Percentiles rank a stretch among this genome's conserved stretches.
These are phyloP conservation scores for Pythium rishiriense DNA, from an alignment of 352 stramenopile genomes.

Conservation along the genomic window DNA sequence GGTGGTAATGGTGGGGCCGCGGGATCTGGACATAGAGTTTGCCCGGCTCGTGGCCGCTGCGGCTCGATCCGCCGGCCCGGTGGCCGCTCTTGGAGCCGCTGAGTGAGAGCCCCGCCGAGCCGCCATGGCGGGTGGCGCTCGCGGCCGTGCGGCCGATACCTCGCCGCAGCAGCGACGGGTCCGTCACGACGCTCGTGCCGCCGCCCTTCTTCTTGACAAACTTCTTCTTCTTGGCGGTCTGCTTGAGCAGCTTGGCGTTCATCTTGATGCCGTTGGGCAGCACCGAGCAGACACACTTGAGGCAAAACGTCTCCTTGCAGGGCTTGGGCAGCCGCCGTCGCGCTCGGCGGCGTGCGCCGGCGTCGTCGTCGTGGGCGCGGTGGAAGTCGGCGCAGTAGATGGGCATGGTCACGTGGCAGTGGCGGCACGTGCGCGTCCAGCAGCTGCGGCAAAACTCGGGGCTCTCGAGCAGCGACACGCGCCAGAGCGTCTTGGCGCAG, in stretches of 20 bases:
- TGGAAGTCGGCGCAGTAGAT: constrained; percentile 80
- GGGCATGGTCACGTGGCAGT: constrained; percentile 63
- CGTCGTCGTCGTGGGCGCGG: constrained; percentile 30
- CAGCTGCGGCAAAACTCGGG: constrained; percentile 62
- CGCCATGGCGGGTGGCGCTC: constrained; percentile 8
- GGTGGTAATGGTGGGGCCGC: constrained; percentile 9
- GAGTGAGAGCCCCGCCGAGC: constrained; percentile 11
- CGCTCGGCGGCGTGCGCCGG: background rate
- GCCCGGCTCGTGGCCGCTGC: constrained; percentile 6
- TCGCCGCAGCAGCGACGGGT: constrained; percentile 19
- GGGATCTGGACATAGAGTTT: constrained; percentile 27
- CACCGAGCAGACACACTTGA: constrained; percentile 70
- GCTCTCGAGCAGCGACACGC: constrained; percentile 26
- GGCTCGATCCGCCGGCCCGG: background rate
- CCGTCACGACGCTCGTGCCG: constrained; percentile 24
- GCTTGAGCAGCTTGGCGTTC: constrained; percentile 64
- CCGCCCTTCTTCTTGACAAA: constrained; percentile 24
- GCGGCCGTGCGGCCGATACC: constrained; percentile 10
- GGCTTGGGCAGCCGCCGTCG: constrained; percentile 25
- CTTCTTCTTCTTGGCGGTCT: constrained; percentile 58
- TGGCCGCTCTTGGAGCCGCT: constrained; percentile 4
- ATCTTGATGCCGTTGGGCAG: constrained; percentile 62
- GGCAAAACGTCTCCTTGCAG: constrained; percentile 78
- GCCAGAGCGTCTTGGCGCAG: constrained; percentile 71
- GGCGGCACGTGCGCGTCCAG: constrained; percentile 64